phyloP scores from a whole-genome alignment of 2,329 filamentous ascomycete species.

The Fusarium pininemorale region DNA sequence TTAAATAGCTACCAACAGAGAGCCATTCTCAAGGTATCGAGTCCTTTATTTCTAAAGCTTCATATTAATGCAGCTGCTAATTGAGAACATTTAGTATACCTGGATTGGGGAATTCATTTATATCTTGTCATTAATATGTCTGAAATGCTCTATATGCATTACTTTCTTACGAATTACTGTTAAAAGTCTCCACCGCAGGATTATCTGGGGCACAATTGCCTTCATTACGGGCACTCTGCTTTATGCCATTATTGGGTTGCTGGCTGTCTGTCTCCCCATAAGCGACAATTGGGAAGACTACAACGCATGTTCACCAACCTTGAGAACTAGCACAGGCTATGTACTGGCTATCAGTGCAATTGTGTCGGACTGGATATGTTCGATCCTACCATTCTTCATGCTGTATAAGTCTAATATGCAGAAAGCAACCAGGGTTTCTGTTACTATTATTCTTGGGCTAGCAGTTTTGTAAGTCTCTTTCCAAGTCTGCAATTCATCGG shows the following conservation, averaged over 20 bases:
- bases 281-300: not conserved
- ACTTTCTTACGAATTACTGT: no score
- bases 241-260: no score
- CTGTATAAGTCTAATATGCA: not conserved
- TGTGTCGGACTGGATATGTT: not conserved
- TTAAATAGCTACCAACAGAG: no score
- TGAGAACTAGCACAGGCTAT: not conserved
- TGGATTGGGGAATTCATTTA: no score
- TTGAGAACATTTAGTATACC: no score
- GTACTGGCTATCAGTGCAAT: not conserved
- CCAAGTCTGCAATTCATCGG: rapidly evolving
- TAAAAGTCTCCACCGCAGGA: no score
- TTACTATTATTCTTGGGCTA: not conserved
- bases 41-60: rapidly evolving
- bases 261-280: not conserved
- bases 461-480: not conserved
- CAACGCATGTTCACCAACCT: not conserved
- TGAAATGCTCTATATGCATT: no score
- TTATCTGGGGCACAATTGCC: no score
- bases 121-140: no score
- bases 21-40: no score
- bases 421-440: not conserved
- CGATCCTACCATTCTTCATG: not conserved
- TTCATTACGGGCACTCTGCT: no score
- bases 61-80: rapidly evolving